Evolutionary conservation across 2,329 filamentous ascomycete species (phyloP).

Genomic region (Neonectria ditissima): DNA sequence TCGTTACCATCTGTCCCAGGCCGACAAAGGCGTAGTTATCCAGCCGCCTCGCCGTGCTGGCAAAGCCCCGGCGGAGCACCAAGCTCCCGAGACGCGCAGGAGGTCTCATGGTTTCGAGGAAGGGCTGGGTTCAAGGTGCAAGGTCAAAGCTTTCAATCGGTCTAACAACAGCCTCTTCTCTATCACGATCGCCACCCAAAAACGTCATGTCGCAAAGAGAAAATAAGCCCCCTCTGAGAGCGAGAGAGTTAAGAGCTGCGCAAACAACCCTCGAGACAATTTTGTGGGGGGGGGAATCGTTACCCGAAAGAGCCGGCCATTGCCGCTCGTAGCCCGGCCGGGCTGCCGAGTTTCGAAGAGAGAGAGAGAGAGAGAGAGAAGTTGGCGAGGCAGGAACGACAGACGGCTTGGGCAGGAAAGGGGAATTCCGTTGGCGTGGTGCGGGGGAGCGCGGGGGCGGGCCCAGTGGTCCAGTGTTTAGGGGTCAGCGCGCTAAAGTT

Average conservation of each 20-base stretch:
- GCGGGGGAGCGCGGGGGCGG: constrained; percentile 36
- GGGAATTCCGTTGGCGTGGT: constrained; percentile 10
- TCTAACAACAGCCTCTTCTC: not conserved
- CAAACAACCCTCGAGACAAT: constrained; percentile 12
- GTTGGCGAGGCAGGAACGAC: constrained; percentile 4
- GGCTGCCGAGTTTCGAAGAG: constrained; percentile 23
- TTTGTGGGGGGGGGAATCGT: constrained; percentile 39
- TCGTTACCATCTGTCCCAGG: constrained; percentile 68
- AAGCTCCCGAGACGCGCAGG: constrained; percentile 43
- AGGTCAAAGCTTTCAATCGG: not conserved
- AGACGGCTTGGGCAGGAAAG: no score
- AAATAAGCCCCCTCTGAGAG: not conserved
- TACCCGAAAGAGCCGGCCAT: constrained; percentile 51
- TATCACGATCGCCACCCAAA: not conserved
- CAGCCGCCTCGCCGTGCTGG: constrained; percentile 58
- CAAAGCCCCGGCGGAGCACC: constrained; percentile 62
- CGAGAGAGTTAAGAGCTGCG: not conserved
- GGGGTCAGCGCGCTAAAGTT: constrained; percentile 26
- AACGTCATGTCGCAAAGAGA: not conserved
- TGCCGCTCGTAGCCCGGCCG: constrained; percentile 50
- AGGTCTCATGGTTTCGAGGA: constrained; percentile 36
- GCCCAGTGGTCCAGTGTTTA: not conserved
- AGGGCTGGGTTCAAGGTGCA: not conserved
- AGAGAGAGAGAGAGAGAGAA: no score
- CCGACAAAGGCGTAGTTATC: constrained; percentile 71